Conservation (phyloP, 176 grass and related monocot species). For the Lolium perenne region DNA sequence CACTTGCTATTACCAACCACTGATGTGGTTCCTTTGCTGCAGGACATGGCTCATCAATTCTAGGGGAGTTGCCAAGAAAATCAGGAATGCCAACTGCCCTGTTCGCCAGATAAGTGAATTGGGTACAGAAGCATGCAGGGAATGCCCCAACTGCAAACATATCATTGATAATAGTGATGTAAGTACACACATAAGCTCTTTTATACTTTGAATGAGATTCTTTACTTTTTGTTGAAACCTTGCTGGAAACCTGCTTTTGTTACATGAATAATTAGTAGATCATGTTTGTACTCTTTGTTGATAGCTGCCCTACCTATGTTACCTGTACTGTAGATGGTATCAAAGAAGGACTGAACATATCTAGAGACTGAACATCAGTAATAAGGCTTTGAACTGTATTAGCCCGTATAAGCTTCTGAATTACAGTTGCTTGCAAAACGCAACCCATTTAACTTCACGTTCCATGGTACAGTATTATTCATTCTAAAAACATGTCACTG, state of each 20-base stretch:
- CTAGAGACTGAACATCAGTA: neutral
- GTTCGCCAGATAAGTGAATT: constrained; percentile 57
- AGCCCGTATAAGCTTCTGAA: neutral
- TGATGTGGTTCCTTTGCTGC: constrained; percentile 21
- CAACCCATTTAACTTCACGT: constrained; percentile 23
- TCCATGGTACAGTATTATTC: neutral
- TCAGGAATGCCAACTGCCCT: constrained; percentile 63
- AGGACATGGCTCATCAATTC: constrained; percentile 83
- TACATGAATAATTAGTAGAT: neutral
- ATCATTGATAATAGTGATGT: constrained; percentile 88
- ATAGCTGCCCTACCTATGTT: neutral
- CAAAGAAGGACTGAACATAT: neutral
- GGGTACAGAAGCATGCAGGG: constrained; percentile 59
- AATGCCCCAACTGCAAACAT: constrained; percentile 87
- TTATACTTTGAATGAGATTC: neutral
- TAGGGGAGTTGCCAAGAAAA: constrained; percentile 85
- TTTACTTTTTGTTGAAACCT: neutral
- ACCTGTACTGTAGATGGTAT: neutral
- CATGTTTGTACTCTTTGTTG: neutral
- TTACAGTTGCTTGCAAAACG: neutral
- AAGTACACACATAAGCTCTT: constrained; percentile 42
- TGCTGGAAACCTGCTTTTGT: neutral
- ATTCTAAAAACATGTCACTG: neutral
- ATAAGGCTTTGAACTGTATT: neutral
- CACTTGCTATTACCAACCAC: neutral